These are phyloP conservation scores for Colletotrichum costaricense DNA, from an alignment of 2,329 filamentous ascomycete species.

Conservation along the genomic window DNA sequence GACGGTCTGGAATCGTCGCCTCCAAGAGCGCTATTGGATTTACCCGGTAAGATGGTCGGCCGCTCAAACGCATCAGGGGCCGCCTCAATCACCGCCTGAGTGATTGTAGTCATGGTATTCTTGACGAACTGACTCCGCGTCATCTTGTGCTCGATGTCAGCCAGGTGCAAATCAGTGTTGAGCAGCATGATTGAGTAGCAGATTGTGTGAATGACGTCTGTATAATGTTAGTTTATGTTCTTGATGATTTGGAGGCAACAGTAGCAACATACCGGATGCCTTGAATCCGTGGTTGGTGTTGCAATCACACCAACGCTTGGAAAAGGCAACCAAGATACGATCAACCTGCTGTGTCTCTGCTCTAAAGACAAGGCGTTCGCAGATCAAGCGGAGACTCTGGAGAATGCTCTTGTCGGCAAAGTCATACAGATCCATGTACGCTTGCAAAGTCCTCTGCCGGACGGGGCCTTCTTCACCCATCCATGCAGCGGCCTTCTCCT, in stretches of 20 bases:
- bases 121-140: conserved; percentile 94
- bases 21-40: conserved; percentile 37
- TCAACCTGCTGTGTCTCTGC: conserved; percentile 98
- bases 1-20: conserved; percentile 47
- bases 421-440: conserved; percentile 94
- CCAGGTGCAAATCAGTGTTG: conserved; percentile 95
- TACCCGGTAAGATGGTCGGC: conserved; percentile 65
- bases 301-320: conserved; percentile 91
- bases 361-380: conserved; percentile 82
- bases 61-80: conserved; percentile 74
- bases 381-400: conserved; percentile 81
- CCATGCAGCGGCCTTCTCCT: conserved; percentile 86
- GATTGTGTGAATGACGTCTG: conserved; percentile 95
- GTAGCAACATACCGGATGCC: conserved; percentile 73
- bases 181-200: conserved; percentile 95
- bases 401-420: conserved; percentile 86
- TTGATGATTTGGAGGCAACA: not conserved
- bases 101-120: conserved; percentile 93
- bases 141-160: conserved; percentile 97
- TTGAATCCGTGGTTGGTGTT: conserved; percentile 96
- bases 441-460: conserved; percentile 69
- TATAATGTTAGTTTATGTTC: conserved; percentile 43
- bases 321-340: conserved; percentile 89
- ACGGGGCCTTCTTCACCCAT: conserved; percentile 80
- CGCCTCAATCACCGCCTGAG: conserved; percentile 79